These are phyloP conservation scores for Populus tremula DNA, from an alignment of 345 rosid species.

Conservation along the genomic window DNA sequence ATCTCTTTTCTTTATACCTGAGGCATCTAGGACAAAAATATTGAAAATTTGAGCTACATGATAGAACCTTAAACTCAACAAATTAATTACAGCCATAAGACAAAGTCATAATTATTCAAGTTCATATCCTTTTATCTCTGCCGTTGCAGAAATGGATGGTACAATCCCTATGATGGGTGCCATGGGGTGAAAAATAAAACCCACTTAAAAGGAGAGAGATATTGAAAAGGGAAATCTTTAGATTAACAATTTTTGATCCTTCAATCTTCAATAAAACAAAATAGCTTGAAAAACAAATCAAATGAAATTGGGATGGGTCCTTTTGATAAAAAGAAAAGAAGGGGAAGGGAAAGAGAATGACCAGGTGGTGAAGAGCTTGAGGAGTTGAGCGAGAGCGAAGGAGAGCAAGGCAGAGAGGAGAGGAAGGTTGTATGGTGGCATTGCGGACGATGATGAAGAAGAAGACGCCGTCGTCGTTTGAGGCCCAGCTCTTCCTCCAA, in stretches of 20 bases:
- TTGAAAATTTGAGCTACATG: background rate
- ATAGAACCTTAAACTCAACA: background rate
- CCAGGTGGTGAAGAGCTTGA: conserved; percentile 95
- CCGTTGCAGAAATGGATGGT: too few species aligned
- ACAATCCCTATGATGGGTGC: too few species aligned
- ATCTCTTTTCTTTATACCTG: conserved; percentile 93
- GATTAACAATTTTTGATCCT: background rate
- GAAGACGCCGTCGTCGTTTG: conserved; percentile 17
- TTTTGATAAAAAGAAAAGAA: background rate
- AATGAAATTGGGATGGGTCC: background rate
- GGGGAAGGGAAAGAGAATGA: conserved; percentile 29
- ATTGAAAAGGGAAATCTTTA: background rate
- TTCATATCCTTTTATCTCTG: too few species aligned
- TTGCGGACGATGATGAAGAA: conserved; percentile 32
- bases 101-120: too few species aligned
- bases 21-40: conserved; percentile 39
- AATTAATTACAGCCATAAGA: background rate
- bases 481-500: conserved; percentile 40
- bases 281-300: too few species aligned
- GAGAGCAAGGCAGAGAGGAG: conserved; percentile 85
- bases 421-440: conserved; percentile 65
- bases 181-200: too few species aligned
- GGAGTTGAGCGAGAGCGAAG: conserved; percentile 90
- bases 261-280: too few species aligned
- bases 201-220: too few species aligned